Evolutionary conservation across 208 protist genomes (phyloP), one percentile per base, ranked within the genome.

Genomic region (Wallacemonas sp.): DNA sequence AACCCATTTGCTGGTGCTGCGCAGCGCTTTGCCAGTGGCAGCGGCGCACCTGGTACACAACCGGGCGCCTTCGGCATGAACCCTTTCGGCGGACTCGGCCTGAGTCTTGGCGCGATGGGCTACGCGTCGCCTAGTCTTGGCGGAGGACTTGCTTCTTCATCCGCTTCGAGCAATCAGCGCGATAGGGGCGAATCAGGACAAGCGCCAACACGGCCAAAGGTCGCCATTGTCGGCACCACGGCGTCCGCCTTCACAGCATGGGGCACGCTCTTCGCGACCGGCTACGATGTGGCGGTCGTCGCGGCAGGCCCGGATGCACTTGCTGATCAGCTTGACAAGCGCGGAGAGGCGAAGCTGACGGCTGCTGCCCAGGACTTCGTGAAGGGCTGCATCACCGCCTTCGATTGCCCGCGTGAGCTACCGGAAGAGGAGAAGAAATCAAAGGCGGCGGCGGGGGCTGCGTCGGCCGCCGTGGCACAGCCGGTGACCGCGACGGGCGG

Each of bases 221-320:
- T 77, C 21, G 41, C 68, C 4, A 1, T 77, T 13, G 66, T 77
- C 12, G 71, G 65, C 39, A 71, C 65, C 38, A 67, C 58, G 21
- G 34, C 72, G 9, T 22, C 48, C 3, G 61, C 72, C 26, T 19
- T 67, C 15, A 33, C 38, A 17, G 26, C 61, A 33, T 78, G 61
- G 59, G 9, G 52, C 21, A 55, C 55, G 24, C 58, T 78, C 8
- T 55, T 69, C 41, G 42, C 42, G 30, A 39, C 39, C 15, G 65
- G 65, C 26, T 72, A 39, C 53, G 34, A 22, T 26, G 64, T 78
- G 5, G 42, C 41, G 4, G 65, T 54, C 26, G 63, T 78, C 17
- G 57, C 58, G 22, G 27, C 24, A 24, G 37, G 37, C 8, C 58
- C 58, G 10, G 39, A 63, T 34, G 58, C 37, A 32, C 6, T 26